Evolutionary conservation across 495 filamentous ascomycete species (phyloP).

Genomic region (Lentithecium fluviatile): DNA sequence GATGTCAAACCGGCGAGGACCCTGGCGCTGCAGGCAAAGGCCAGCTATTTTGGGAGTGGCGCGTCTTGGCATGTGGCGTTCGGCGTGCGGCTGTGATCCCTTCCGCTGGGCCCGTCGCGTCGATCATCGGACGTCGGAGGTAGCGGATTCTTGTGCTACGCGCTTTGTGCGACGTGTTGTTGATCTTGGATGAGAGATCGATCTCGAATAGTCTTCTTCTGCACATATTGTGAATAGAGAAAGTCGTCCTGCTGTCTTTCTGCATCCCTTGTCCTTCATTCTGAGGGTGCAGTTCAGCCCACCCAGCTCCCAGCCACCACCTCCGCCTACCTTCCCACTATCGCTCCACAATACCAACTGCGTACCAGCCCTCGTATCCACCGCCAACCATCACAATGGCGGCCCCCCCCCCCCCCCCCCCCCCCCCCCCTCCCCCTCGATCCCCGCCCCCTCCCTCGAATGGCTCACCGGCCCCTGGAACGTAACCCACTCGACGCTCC

Average conservation of each 20-base stretch:
- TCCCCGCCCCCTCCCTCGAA: slow-evolving; percentile 51
- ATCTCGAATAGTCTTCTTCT: too few relatives aligned
- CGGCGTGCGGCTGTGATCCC: background rate
- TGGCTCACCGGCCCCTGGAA: slow-evolving; percentile 70
- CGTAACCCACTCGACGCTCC: slow-evolving; percentile 73
- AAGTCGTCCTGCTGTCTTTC: too few relatives aligned
- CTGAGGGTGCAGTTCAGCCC: background rate
- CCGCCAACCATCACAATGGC: slow-evolving; percentile 1
- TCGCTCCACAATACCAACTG: background rate
- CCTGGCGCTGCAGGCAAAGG: background rate
- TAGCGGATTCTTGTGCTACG: too few relatives aligned
- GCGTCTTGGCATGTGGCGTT: background rate
- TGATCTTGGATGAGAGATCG: too few relatives aligned
- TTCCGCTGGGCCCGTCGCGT: background rate
- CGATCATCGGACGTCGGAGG: too few relatives aligned
- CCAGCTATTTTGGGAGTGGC: background rate
- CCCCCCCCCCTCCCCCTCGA: slow-evolving; percentile 40
- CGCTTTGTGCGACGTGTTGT: too few relatives aligned
- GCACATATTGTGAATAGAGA: too few relatives aligned
- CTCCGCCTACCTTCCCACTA: background rate
- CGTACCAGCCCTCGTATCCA: background rate
- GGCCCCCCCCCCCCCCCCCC: slow-evolving; percentile 20
- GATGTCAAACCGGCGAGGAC: background rate
- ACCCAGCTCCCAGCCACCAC: background rate
- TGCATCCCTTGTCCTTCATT: too few relatives aligned